These are phyloP conservation scores for Kuraishia hungarica DNA, from an alignment of 805 yeast species.

Conservation along the genomic window DNA sequence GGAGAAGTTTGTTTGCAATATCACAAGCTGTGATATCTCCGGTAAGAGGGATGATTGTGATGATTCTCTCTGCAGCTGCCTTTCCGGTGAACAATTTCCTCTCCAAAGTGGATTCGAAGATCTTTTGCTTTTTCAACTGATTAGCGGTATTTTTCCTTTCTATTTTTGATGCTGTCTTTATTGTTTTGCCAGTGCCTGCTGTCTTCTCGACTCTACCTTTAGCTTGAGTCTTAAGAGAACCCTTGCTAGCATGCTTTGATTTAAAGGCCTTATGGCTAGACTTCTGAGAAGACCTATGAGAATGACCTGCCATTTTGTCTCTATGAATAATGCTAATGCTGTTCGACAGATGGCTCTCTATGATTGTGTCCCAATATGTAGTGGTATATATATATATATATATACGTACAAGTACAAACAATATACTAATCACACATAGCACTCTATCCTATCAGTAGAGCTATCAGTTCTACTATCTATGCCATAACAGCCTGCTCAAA, in stretches of 20 bases:
- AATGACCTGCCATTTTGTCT: slow-evolving; percentile 57
- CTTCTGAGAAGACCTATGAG: slow-evolving; percentile 80
- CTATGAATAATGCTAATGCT: background rate
- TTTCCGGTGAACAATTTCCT: slow-evolving; percentile 74
- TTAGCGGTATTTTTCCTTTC: slow-evolving; percentile 74
- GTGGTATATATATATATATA: no score
- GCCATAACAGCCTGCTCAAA: background rate
- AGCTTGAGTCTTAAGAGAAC: slow-evolving; percentile 67
- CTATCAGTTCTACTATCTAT: background rate
- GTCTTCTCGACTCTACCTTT: slow-evolving; percentile 87
- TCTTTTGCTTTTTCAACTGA: slow-evolving; percentile 71
- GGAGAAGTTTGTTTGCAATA: slow-evolving; percentile 45
- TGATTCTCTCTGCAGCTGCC: slow-evolving; percentile 74
- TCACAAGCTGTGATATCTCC: slow-evolving; percentile 52
- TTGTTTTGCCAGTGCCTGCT: slow-evolving; percentile 23
- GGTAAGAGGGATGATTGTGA: slow-evolving; percentile 75
- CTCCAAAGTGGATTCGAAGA: slow-evolving; percentile 44
- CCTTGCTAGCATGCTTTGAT: slow-evolving; percentile 84
- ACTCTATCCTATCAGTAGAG: background rate
- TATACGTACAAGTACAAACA: no score
- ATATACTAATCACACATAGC: background rate
- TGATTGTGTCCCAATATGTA: no score
- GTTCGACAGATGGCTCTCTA: no score
- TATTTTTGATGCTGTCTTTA: slow-evolving; percentile 31
- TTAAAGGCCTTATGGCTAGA: slow-evolving; percentile 86